Conservation (phyloP, 108 stramenopile genomes). For the Pinguiococcus pyrenoidosus region DNA sequence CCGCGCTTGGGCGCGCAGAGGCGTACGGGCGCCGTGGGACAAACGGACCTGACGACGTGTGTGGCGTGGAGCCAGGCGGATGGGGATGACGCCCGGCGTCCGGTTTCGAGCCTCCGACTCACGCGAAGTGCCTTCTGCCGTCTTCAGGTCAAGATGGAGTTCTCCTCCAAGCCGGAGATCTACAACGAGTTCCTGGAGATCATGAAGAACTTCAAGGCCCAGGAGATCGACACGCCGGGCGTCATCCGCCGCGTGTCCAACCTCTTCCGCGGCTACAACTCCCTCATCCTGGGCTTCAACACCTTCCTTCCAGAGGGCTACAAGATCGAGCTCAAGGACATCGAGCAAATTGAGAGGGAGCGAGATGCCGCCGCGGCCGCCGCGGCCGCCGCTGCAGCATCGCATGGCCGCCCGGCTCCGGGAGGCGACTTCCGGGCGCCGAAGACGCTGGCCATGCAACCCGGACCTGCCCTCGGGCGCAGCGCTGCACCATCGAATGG, state of each 20-base stretch:
- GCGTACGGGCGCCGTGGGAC: background rate
- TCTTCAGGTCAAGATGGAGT: constrained; percentile 68
- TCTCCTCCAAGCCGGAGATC: constrained; percentile 83
- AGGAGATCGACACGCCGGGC: constrained; percentile 93
- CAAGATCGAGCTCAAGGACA: constrained; percentile 72
- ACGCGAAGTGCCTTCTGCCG: background rate
- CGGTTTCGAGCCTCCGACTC: background rate
- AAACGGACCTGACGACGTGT: background rate
- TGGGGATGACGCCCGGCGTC: too few species aligned
- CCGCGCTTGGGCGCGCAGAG: background rate
- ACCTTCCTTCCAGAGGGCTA: constrained; percentile 99
- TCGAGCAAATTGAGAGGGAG: constrained; percentile 28
- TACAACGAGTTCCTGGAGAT: constrained; percentile 99
- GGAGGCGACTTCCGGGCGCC: background rate
- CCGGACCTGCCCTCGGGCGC: background rate
- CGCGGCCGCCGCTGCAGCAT: background rate
- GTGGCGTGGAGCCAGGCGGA: background rate
- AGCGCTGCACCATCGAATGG: background rate
- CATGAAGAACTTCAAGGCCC: constrained; percentile 91
- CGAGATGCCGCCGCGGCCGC: constrained; percentile 8
- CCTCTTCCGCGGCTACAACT: constrained; percentile 89
- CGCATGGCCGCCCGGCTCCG: background rate
- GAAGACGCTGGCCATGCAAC: background rate
- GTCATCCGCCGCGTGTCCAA: constrained; percentile 84
- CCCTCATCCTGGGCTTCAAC: constrained; percentile 93